Evolutionary conservation across 164 flowering plant species (phyloP).

Genomic region (Platanus orientalis): DNA sequence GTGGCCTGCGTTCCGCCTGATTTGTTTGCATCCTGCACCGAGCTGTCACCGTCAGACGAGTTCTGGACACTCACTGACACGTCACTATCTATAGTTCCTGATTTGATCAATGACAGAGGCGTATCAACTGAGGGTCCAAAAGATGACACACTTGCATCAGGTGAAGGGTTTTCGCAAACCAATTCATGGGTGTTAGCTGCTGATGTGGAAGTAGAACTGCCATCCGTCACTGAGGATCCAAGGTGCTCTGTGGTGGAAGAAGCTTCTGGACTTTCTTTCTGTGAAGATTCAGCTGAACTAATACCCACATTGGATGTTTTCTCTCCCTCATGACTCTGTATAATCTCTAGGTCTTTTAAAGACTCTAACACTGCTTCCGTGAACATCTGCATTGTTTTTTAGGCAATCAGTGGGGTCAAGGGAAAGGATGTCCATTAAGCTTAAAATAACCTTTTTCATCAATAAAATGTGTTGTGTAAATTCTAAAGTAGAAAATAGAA

Average conservation of each 20-base stretch:
- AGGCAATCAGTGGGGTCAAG: background rate
- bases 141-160: slow-evolving; percentile 4
- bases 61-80: slow-evolving; percentile 23
- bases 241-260: slow-evolving; percentile 20
- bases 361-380: slow-evolving; percentile 83
- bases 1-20: slow-evolving; percentile 61
- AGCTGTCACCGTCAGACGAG: slow-evolving; percentile 24
- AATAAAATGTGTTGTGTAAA: too few species aligned
- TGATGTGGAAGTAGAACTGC: slow-evolving; percentile 14
- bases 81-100: slow-evolving; percentile 23
- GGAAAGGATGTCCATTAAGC: background rate
- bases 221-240: slow-evolving; percentile 14
- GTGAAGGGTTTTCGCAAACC: slow-evolving; percentile 5
- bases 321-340: slow-evolving; percentile 31
- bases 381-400: slow-evolving; percentile 54
- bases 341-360: slow-evolving; percentile 59
- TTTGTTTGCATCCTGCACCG: slow-evolving; percentile 25
- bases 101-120: slow-evolving; percentile 1
- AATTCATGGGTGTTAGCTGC: slow-evolving; percentile 8
- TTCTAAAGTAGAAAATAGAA: background rate
- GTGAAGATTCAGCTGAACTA: slow-evolving; percentile 17
- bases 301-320: slow-evolving; percentile 16
- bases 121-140: background rate
- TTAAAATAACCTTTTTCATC: too few species aligned
- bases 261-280: slow-evolving; percentile 20